Conservation (phyloP, 1,284 basidiomycete species). For the Trametes versicolor region DNA sequence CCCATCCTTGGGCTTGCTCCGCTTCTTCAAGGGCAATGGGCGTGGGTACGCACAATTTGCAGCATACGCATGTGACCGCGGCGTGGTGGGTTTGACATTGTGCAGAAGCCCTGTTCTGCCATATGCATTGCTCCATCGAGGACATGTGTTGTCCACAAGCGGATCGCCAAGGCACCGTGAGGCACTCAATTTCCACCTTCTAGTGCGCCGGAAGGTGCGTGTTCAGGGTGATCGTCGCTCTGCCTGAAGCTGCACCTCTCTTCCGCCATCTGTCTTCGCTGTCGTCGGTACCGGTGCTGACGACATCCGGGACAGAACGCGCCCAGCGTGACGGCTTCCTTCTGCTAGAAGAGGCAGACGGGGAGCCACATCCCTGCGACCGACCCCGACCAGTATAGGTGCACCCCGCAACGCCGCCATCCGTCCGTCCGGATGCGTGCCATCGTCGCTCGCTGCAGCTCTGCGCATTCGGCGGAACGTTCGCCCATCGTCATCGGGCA, state of each 20-base stretch:
- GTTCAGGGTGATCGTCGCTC: neutral
- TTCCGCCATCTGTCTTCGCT: slow-evolving; percentile 3
- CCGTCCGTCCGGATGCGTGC: neutral
- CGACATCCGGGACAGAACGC: neutral
- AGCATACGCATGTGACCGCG: neutral
- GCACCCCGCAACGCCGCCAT: slow-evolving; percentile 1
- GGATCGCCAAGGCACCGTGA: neutral
- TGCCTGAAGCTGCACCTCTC: neutral
- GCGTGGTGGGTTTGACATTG: neutral
- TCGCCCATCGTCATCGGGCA: slow-evolving; percentile 15
- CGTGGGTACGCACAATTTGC: neutral
- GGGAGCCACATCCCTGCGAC: neutral
- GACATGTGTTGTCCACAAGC: neutral
- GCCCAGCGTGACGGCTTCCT: neutral
- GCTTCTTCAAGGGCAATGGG: neutral
- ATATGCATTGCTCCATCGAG: neutral
- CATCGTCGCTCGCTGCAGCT: neutral
- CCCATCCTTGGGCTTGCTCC: neutral
- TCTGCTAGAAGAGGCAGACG: neutral
- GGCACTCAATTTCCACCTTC: neutral
- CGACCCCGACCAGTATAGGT: neutral
- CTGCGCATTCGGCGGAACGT: slow-evolving; percentile 3
- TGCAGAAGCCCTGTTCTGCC: neutral
- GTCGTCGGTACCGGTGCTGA: neutral
- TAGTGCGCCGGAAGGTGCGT: neutral